Evolutionary conservation across 129 eudicot species (phyloP).

Genomic region (Lactuca saligna): DNA sequence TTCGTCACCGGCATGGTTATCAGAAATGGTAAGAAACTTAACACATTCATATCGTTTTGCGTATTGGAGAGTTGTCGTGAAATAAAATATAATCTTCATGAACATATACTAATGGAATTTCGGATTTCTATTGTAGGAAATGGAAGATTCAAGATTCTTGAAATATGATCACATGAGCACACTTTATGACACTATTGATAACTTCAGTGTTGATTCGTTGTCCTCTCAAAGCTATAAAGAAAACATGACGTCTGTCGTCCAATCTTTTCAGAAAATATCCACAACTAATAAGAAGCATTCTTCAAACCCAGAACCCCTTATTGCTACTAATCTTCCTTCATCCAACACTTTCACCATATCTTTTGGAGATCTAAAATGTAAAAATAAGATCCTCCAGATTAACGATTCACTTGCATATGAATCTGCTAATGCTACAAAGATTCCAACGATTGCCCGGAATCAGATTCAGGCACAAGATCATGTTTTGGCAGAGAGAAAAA

Average conservation of each 20-base stretch:
- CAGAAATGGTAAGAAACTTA: slow-evolving; percentile 32
- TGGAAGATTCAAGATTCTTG: neutral
- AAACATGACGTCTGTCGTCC: neutral
- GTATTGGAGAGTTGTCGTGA: neutral
- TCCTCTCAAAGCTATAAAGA: neutral
- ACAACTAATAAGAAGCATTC: neutral
- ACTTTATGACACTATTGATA: neutral
- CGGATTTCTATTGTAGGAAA: neutral
- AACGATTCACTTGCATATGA: slow-evolving; percentile 1
- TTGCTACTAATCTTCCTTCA: neutral
- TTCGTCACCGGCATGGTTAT: slow-evolving; percentile 24
- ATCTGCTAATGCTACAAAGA: neutral
- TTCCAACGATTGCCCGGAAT: slow-evolving; percentile 14
- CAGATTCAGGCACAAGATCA: slow-evolving; percentile 45
- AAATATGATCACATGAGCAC: neutral
- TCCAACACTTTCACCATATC: slow-evolving; percentile 19
- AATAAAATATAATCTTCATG: neutral
- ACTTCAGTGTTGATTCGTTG: slow-evolving; percentile 8
- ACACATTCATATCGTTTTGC: neutral
- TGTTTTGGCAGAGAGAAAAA: slow-evolving; percentile 51
- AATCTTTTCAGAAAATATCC: neutral
- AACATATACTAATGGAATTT: no score
- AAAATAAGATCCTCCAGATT: neutral
- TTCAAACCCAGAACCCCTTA: neutral
- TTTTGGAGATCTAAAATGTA: slow-evolving; percentile 17